Conservation (phyloP, 148 eudicot species). For the Rhododendron kiyosumense region DNA sequence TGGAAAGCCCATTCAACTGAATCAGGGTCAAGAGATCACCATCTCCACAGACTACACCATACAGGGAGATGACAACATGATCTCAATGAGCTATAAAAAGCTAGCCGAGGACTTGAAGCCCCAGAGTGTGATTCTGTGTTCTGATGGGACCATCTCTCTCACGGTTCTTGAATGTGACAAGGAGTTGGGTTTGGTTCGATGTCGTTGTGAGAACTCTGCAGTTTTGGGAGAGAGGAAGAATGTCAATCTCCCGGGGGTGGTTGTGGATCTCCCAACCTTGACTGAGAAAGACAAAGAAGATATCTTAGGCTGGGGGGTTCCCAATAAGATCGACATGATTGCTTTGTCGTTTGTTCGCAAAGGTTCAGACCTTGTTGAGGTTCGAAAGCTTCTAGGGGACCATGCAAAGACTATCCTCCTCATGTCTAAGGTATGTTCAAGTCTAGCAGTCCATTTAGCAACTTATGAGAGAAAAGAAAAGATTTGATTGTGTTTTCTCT, state of each 20-base stretch:
- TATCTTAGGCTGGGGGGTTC: constrained; percentile 18
- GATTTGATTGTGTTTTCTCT: neutral
- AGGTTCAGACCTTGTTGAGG: constrained; percentile 23
- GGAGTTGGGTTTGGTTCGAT: constrained; percentile 11
- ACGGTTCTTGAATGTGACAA: constrained; percentile 16
- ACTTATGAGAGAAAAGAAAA: neutral
- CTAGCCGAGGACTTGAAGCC: constrained; percentile 19
- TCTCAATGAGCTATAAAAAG: constrained; percentile 21
- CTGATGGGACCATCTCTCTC: constrained; percentile 18
- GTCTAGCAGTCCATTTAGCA: neutral
- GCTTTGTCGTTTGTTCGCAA: constrained; percentile 23
- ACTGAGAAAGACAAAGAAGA: constrained; percentile 23
- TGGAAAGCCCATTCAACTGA: constrained; percentile 10
- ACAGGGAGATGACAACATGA: constrained; percentile 15
- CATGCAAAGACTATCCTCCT: constrained; percentile 20
- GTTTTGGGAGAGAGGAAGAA: constrained; percentile 19
- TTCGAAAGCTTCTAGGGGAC: constrained; percentile 16
- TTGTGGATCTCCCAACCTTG: constrained; percentile 22
- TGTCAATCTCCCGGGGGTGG: constrained; percentile 21
- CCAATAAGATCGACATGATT: constrained; percentile 20
- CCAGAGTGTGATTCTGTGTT: constrained; percentile 13
- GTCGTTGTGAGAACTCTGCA: constrained; percentile 20
- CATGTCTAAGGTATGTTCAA: constrained; percentile 17
- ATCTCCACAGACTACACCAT: constrained; percentile 17
- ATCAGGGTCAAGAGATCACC: constrained; percentile 17